Evolutionary conservation across 495 filamentous ascomycete genomes (phyloP).

Genomic region (Thermochaetoides thermophila): DNA sequence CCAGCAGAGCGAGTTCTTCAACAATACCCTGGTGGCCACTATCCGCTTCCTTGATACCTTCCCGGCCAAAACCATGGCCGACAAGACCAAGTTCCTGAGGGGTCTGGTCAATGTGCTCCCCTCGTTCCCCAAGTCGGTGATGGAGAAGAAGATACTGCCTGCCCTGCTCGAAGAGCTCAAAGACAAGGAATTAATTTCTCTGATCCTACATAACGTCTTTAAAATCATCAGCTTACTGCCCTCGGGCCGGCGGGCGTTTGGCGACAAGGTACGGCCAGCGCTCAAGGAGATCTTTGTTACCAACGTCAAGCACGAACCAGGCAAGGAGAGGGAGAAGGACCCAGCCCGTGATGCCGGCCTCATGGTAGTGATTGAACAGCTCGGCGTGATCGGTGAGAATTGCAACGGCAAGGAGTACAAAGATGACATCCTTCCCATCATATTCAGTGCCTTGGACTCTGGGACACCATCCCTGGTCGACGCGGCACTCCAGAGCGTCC

Average conservation of each 20-base stretch:
- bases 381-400: conserved; percentile 56
- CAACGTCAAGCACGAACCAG: conserved; percentile 36
- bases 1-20: conserved; percentile 85
- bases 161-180: conserved; percentile 84
- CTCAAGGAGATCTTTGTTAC: conserved; percentile 69
- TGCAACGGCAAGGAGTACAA: conserved; percentile 88
- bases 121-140: conserved; percentile 79
- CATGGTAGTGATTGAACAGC: conserved; percentile 75
- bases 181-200: conserved; percentile 67
- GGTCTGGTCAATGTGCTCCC: conserved; percentile 73
- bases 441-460: conserved; percentile 69
- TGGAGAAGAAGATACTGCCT: conserved; percentile 87
- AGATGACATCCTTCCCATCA: conserved; percentile 76
- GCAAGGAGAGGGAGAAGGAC: conserved; percentile 74
- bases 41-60: conserved; percentile 86
- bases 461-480: conserved; percentile 80
- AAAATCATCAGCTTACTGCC: conserved; percentile 65
- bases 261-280: conserved; percentile 68
- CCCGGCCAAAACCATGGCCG: conserved; percentile 77
- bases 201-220: conserved; percentile 83
- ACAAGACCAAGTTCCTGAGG: conserved; percentile 83
- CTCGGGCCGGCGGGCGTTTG: conserved; percentile 58
- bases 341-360: conserved; percentile 75
- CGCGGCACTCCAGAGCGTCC: conserved; percentile 59
- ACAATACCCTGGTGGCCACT: conserved; percentile 88